These are phyloP conservation scores for Sisymbrium irio DNA, from an alignment of 345 rosid species.

Conservation along the genomic window DNA sequence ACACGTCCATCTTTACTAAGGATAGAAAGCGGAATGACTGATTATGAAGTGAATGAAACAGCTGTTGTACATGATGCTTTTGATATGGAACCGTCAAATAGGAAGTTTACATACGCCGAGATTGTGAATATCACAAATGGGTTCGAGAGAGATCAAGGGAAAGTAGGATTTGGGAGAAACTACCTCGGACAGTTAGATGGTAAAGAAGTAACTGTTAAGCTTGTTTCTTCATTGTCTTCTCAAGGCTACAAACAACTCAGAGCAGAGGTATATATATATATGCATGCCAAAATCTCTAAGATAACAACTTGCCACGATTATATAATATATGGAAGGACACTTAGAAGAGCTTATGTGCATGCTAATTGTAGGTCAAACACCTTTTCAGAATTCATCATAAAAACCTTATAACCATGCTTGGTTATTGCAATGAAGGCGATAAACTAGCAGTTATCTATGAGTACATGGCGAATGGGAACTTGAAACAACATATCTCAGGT, in stretches of 20 bases:
- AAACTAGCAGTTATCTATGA: conserved; percentile 49
- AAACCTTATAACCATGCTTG: conserved; percentile 50
- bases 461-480: conserved; percentile 53
- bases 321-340: neutral
- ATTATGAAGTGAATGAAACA: conserved; percentile 15
- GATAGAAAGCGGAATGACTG: conserved; percentile 33
- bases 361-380: conserved; percentile 44
- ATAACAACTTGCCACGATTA: neutral
- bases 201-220: conserved; percentile 55
- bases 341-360: conserved; percentile 15
- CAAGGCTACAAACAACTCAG: conserved; percentile 50
- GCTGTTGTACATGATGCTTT: conserved; percentile 8
- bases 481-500: conserved; percentile 46
- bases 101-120: conserved; percentile 37
- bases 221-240: conserved; percentile 43
- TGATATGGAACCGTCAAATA: conserved; percentile 31
- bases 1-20: conserved; percentile 24
- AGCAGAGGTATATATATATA: conserved; percentile 43
- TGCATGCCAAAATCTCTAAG: neutral
- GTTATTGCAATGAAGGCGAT: conserved; percentile 50
- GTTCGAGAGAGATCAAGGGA: conserved; percentile 41
- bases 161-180: conserved; percentile 58
- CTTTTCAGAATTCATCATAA: conserved; percentile 55
- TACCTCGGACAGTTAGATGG: conserved; percentile 42
- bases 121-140: conserved; percentile 43